Evolutionary conservation across 176 grass and related monocot species (phyloP), one percentile per base, ranked within the genome.

Genomic region (Guadua angustifolia): DNA sequence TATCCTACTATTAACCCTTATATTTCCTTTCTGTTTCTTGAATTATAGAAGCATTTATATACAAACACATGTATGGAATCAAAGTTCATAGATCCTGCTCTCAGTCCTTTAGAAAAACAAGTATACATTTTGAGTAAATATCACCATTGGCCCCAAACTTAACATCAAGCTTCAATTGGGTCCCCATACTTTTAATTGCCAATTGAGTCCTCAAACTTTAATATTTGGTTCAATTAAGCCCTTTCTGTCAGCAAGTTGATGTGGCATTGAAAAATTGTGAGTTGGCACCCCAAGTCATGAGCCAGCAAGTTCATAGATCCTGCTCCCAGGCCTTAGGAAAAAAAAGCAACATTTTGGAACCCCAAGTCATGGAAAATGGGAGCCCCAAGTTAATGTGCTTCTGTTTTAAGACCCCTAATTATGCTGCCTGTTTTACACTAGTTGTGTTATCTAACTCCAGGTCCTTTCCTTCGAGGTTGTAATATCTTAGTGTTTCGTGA

Each of bases 21-120:
- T 83, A 39, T 78, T 50, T 74, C 39, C 11, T 80, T 78, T 89
- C 24, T 9, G 3, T 77, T 73, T 50, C 44, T 88, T 71, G 8
- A 65, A 74, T 7, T 72, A 56, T 6, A 43, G 43, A 43, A 74
- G 25, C 19, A 73, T 53, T 26, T 82, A 19, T 49, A 46, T 14
- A 42, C 46, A 43, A 73, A 79, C 16, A 60, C 25, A 39, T 73
- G 1, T 58, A 60, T 73, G 50, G 26, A 86, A 75, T 26, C 25
- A 71, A 63, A 38, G 7, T 65, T 36, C 22, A 19, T 75, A 26
- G 19, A 66, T 22, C n/a, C 7, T 49, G 21, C 5, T 86, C 25
- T 50, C 26, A 21, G 50, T 50, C 40, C 69, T 59, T 81, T 13
- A 51, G 55, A 53, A 52, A 67, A 69, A 42, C 4, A 21, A 19